Base-by-base conservation (phyloP, 1,139 yeast genomes). In the Taphrina populina region DNA sequence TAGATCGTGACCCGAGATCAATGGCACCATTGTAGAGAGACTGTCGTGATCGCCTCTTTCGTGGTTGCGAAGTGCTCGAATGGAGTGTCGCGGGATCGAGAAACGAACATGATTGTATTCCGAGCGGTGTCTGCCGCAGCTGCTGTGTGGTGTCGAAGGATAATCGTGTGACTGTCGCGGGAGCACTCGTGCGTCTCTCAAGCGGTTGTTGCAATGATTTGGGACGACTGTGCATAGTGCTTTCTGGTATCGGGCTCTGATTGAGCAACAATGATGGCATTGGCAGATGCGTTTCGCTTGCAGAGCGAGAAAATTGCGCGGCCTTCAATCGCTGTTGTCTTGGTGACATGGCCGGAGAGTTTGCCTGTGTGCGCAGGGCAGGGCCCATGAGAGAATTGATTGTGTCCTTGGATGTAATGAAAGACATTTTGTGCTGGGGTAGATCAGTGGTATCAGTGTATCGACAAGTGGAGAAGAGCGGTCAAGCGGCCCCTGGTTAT, bases 381-480 rank as follows among this genome's bases (percentile, higher is more conserved):
- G 54, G 54, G 4, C 54, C 54, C 54, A 49, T 49, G 36, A 49
- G 54, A 3, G 46, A n/a, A 15, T 49, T 46, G 40, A 49, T 32
- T 11, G 54, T 39, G 13, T 32, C 35, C 33, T 40, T 33, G 11
- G 54, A 37, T 5, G 46, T 49, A 17, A 49, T 37, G 39, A 49
- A 49, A 15, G 54, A 21, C 54, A 49, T 49, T 29, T 5, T 13
- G 11, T 4, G 13, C 15, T n/a, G n/a, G n/a, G n/a, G n/a, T n/a
- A n/a, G n/a, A n/a, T n/a, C n/a, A n/a, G n/a, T n/a, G n/a, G n/a
- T n/a, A n/a, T n/a, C n/a, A n/a, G n/a, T n/a, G n/a, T n/a, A n/a
- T n/a, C n/a, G n/a, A n/a, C n/a, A n/a, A n/a, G n/a, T n/a, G n/a
- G n/a, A n/a, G n/a, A n/a, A n/a, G n/a, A n/a, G n/a, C n/a, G n/a